These are phyloP conservation scores for Paspalum vaginatum DNA, from an alignment of 176 grass and related monocot genomes.

Conservation along the genomic window DNA sequence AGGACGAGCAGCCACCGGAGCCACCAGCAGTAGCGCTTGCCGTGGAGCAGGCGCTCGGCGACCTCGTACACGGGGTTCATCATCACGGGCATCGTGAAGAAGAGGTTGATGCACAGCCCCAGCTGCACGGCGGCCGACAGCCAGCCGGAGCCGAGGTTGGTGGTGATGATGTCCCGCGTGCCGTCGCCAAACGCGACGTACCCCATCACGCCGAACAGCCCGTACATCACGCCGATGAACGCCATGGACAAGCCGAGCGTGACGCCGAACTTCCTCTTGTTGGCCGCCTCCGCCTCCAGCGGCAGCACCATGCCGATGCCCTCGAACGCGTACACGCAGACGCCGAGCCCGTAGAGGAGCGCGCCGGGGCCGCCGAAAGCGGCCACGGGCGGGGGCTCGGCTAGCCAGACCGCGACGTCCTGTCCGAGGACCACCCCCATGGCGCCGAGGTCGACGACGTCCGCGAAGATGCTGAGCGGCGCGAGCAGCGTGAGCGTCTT, in stretches of 20 bases:
- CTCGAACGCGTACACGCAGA: constrained; percentile 94
- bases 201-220: constrained; percentile 77
- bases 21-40: constrained; percentile 85
- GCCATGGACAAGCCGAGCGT: constrained; percentile 84
- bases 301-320: constrained; percentile 95
- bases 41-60: constrained; percentile 74
- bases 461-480: constrained; percentile 90
- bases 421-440: constrained; percentile 88
- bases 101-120: constrained; percentile 94
- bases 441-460: constrained; percentile 89
- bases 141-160: constrained; percentile 79
- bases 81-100: constrained; percentile 99
- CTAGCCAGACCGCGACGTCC: constrained; percentile 58
- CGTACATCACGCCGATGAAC: constrained; percentile 84
- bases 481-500: constrained; percentile 90
- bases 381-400: constrained; percentile 46
- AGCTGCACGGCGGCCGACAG: constrained; percentile 82
- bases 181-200: constrained; percentile 82
- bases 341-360: constrained; percentile 81
- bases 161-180: constrained; percentile 94
- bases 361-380: constrained; percentile 53
- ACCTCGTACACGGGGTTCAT: constrained; percentile 99
- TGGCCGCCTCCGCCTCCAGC: constrained; percentile 79
- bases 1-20: constrained; percentile 74
- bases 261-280: constrained; percentile 72